These are phyloP conservation scores for Wickerhamiella cacticola DNA, from an alignment of 805 yeast genomes.

Conservation along the genomic window DNA sequence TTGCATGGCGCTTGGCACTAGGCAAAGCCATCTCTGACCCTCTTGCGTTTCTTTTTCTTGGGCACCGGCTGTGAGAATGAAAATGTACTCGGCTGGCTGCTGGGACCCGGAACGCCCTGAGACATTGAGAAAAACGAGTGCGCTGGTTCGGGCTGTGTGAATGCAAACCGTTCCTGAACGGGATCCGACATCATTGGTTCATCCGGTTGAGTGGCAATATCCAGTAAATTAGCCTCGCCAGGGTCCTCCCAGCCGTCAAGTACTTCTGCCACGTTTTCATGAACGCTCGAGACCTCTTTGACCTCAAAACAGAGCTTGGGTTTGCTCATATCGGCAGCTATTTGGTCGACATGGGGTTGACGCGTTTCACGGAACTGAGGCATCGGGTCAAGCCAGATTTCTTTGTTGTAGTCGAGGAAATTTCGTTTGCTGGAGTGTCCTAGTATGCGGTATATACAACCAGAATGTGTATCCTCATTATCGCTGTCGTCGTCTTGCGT, in stretches of 20 bases:
- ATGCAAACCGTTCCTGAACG: neutral
- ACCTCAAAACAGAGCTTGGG: neutral
- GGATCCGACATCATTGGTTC: neutral
- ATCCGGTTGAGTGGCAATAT: neutral
- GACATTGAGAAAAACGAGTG: neutral
- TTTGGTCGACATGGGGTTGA: neutral
- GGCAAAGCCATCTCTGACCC: neutral
- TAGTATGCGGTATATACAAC: neutral
- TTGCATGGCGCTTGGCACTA: too few species aligned
- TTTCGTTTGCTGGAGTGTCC: neutral
- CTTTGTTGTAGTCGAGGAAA: neutral
- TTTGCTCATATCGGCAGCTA: neutral
- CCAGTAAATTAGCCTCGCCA: neutral
- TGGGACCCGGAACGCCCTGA: neutral
- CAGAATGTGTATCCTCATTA: too few species aligned
- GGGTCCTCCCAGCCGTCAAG: neutral
- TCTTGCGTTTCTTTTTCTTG: neutral
- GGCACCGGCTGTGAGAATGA: constrained; percentile 1
- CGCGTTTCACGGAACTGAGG: neutral
- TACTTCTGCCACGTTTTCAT: neutral
- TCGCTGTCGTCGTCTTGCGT: too few species aligned
- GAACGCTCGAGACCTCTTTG: neutral
- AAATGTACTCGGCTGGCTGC: neutral
- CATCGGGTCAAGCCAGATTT: neutral
- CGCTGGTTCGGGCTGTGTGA: neutral